Evolutionary conservation across 768 basidiomycete genomes (phyloP).

Genomic region (Lepiota subincarnata): DNA sequence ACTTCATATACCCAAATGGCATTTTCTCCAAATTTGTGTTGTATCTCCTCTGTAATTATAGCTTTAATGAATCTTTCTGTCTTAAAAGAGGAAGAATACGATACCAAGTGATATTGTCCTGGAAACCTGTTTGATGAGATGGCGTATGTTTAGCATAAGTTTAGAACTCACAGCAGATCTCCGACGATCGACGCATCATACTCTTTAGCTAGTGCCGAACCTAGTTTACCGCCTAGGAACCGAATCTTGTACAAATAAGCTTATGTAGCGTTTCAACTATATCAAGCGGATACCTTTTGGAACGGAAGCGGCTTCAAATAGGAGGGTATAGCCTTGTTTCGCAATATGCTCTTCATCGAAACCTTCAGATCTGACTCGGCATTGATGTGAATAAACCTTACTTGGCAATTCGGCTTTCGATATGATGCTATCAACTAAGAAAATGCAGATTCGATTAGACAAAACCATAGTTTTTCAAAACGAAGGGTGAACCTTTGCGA

Average conservation of each 20-base stretch:
- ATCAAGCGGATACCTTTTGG: conserved; percentile 55
- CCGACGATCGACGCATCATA: conserved; percentile 88
- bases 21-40: conserved; percentile 74
- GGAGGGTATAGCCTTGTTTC: conserved; percentile 76
- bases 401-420: conserved; percentile 88
- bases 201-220: conserved; percentile 78
- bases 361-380: background rate
- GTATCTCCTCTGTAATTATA: conserved; percentile 63
- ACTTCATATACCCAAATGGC: conserved; percentile 93
- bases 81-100: conserved; percentile 7
- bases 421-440: conserved; percentile 81
- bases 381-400: conserved; percentile 21
- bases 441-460: background rate
- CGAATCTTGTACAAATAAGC: conserved; percentile 60
- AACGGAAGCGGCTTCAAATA: conserved; percentile 87
- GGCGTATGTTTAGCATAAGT: background rate
- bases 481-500: conserved; percentile 71
- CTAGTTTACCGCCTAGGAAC: conserved; percentile 92
- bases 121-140: conserved; percentile 8
- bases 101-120: conserved; percentile 59
- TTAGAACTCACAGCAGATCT: conserved; percentile 72
- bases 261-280: background rate
- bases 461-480: background rate
- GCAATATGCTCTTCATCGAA: conserved; percentile 65
- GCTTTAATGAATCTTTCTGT: conserved; percentile 1